Conservation (phyloP, 495 filamentous ascomycete genomes). For the Collariella sp. region DNA sequence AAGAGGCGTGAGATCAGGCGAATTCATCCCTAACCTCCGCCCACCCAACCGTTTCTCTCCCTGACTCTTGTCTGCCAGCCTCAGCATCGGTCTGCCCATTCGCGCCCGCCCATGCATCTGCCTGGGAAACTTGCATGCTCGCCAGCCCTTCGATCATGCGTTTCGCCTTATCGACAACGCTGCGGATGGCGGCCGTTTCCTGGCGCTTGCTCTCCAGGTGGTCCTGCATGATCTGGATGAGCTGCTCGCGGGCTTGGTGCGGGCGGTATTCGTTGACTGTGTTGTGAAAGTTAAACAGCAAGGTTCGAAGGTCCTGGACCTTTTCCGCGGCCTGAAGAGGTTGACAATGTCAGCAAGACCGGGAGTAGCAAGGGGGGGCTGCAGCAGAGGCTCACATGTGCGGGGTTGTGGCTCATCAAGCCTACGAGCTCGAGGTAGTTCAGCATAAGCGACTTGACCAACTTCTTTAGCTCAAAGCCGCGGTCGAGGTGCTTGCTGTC, state of each 20-base stretch:
- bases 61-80: neutral
- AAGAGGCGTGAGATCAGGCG: neutral
- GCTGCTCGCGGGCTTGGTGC: constrained; percentile 84
- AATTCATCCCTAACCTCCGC: constrained; percentile 14
- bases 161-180: constrained; percentile 63
- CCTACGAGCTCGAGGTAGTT: constrained; percentile 78
- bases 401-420: constrained; percentile 55
- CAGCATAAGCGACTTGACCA: constrained; percentile 73
- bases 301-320: constrained; percentile 61
- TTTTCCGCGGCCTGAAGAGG: constrained; percentile 45
- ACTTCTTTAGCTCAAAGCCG: constrained; percentile 63
- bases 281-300: constrained; percentile 84
- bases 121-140: constrained; percentile 31
- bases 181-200: constrained; percentile 71
- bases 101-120: constrained; percentile 4
- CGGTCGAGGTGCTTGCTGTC: constrained; percentile 53
- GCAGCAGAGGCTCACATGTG: constrained; percentile 33
- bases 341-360: neutral
- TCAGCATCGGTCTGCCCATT: neutral
- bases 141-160: constrained; percentile 56
- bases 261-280: constrained; percentile 90
- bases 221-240: constrained; percentile 88
- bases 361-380: constrained; percentile 9
- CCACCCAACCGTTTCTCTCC: constrained; percentile 13
- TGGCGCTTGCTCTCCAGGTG: constrained; percentile 61